Evolutionary conservation across 768 basidiomycete species (phyloP).

Genomic region (Phylloporus sp.): DNA sequence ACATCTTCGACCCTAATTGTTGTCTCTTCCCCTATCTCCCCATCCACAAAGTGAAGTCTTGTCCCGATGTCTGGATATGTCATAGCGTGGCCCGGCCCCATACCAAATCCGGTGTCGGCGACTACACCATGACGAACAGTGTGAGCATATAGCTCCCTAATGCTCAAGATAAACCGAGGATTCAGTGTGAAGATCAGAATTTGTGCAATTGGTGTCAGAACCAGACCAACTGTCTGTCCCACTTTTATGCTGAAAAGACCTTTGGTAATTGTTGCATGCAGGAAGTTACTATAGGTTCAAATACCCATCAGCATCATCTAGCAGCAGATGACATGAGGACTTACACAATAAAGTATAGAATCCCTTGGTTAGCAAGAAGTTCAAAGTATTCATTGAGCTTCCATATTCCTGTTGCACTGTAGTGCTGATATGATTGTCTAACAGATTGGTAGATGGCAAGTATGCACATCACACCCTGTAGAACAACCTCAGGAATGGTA

Average conservation of each 20-base stretch:
- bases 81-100: neutral
- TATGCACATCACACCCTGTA: slow-evolving; percentile 9
- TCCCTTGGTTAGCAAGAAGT: slow-evolving; percentile 5
- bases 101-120: slow-evolving; percentile 7
- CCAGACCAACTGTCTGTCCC: neutral
- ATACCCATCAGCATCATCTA: neutral
- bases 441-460: neutral
- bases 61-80: neutral
- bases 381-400: slow-evolving; percentile 6
- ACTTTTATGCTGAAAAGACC: neutral
- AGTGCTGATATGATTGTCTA: neutral
- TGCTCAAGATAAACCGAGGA: slow-evolving; percentile 6
- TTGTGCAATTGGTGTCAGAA: neutral
- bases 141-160: slow-evolving; percentile 1
- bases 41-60: neutral
- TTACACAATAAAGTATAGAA: slow-evolving; percentile 9
- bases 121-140: neutral
- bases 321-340: neutral
- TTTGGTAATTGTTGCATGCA: neutral
- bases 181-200: neutral
- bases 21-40: neutral
- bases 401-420: neutral
- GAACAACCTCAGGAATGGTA: neutral
- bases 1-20: neutral
- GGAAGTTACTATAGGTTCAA: neutral